Base-by-base conservation (phyloP, 1,139 yeast species). In the Lodderomyces metapsilosis region DNA sequence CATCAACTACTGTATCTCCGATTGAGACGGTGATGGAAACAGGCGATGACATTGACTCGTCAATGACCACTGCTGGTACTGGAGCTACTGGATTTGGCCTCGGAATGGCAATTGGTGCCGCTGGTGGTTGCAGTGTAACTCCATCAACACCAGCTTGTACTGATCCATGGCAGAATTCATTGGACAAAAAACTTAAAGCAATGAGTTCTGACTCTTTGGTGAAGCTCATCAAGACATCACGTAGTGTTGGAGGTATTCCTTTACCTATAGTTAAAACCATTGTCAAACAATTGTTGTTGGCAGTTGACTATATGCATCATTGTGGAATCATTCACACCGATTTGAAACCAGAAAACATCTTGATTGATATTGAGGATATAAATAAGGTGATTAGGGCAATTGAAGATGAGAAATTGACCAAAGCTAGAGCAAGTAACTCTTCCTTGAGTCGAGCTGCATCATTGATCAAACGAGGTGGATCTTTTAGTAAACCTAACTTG, bases 301-400 rank as follows among this genome's bases (percentile, higher is more conserved):
- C 74, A n/a, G 46, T 69, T 21, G 70, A 68, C 49, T 68, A 66
- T 44, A 64, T 70, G 56, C 76, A 71, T 49, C 62, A 57, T 49
- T 66, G 72, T 49, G 74, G 74, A 2, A 61, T 71, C 4, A 64
- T 68, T 36, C 76, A 71, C 52, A 71, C 76, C 12, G 76, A 71
- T 45, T 54, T 71, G 43, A 71, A 71, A 48, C 74, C 74, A 1
- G 76, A 71, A 44, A 71, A 71, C 50, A 64, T 71, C 15, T 57
- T 71, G 40, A 62, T 70, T 38, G 71, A 68, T 41, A 65, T 68
- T 13, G 68, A 69, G 24, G 69, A 67, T 38, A 66, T 68, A 7
- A 65, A 63, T 39, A 66, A 56, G 43, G 56, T 68, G 28, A 66
- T 68, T 17, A 56, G 58, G 22, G 50, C 58, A 47, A 62, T 66